Evolutionary conservation across 2,329 filamentous ascomycete species (phyloP).

Genomic region (Cercospora brassicicola): DNA sequence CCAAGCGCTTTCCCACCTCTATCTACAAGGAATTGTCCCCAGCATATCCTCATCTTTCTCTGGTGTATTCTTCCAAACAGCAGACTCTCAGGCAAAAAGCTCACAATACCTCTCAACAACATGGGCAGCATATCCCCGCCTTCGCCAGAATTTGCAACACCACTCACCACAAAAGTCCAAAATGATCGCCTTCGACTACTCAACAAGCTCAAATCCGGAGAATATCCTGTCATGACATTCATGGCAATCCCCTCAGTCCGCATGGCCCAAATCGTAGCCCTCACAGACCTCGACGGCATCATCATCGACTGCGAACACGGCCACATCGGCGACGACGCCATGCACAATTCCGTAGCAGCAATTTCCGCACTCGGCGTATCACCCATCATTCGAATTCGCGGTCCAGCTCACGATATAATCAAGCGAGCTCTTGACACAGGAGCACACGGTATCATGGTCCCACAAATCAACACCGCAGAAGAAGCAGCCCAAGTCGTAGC

Average conservation of each 20-base stretch:
- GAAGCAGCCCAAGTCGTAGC: conserved; percentile 49
- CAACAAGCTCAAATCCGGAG: not conserved
- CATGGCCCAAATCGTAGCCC: conserved; percentile 57
- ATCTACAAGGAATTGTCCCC: not conserved
- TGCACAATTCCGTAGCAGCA: not conserved
- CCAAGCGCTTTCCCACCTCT: not conserved
- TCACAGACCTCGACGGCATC: conserved; percentile 61
- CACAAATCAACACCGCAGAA: conserved; percentile 43
- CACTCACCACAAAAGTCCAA: not conserved
- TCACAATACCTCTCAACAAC: no score
- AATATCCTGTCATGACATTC: conserved; percentile 37
- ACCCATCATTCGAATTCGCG: not conserved
- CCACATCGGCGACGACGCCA: conserved; percentile 53
- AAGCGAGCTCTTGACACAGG: not conserved
- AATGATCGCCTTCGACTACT: not conserved
- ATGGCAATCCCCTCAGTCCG: conserved; percentile 51
- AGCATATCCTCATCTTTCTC: not conserved
- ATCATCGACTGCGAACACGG: conserved; percentile 59
- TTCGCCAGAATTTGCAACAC: not conserved
- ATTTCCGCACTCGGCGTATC: not conserved
- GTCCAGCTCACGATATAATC: not conserved
- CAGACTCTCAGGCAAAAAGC: not conserved
- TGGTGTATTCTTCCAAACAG: not conserved
- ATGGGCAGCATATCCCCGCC: not conserved
- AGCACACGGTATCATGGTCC: conserved; percentile 47